Evolutionary conservation across 306 rosid species (phyloP), one percentile per base, ranked within the genome.

Genomic region (Lathyrus sativus): DNA sequence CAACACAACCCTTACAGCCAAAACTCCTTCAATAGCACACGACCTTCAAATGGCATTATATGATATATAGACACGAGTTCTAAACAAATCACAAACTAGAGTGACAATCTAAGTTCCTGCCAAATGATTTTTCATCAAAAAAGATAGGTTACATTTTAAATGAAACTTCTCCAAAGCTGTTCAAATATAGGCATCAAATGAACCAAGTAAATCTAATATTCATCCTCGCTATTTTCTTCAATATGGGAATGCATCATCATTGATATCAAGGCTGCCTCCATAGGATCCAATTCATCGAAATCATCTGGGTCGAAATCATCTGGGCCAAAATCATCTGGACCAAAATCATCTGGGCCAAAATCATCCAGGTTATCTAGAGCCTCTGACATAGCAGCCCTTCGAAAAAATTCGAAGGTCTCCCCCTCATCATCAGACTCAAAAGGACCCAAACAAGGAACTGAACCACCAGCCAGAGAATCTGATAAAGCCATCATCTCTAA

Each of bases 241-340:
- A 78, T 54, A 49, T 67, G 29, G 54, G 85, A 74, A 53, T 66
- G 75, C 83, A 82, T 71, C 72, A 74, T 53, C 80, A 82, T 66
- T 14, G 83, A 71, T 4, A 82, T 18, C 2, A 78, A 71, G 17
- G 83, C 74, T 1, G 78, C 83, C 22, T 67, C 67, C 81, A 75
- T 62, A 49, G 78, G 79, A 35, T 48, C 46, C 49, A 67, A 4
- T 12, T 62, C 86, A 54, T 45, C 65, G 8, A 65, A 78, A 69
- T 74, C 73, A 35, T 74, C 83, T 31, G 61, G 73, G 14, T 18
- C 37, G 49, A 79, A 79, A 63, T 64, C 77, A 7, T 79, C 80
- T 2, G 31, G 17, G 18, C 62, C 62, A 28, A 14, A 22, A 56
- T 17, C 62, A 35, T 35, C 39, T 12, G 10, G 22, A 68, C 76